phyloP scores from a whole-genome alignment of 2,329 filamentous ascomycete species.

The Aureobasidium sp. region DNA sequence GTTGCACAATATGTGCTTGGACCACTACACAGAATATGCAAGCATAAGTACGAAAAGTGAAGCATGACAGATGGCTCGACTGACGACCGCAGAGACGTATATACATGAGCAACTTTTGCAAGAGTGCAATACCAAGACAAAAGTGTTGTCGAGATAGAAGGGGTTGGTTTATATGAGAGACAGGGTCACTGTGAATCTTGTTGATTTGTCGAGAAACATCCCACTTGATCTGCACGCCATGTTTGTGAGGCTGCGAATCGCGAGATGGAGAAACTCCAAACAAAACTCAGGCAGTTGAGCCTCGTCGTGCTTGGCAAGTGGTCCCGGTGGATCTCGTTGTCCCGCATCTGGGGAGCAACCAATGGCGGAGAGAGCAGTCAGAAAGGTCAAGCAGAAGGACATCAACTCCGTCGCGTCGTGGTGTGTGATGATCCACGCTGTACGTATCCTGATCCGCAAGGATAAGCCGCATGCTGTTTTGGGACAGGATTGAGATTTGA shows the following conservation, averaged over 20 bases:
- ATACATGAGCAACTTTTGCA: too few relatives aligned
- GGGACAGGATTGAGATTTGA: not conserved
- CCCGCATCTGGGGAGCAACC: not conserved
- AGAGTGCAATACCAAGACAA: not conserved
- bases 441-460: not conserved
- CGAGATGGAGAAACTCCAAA: too few relatives aligned
- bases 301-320: not conserved
- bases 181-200: not conserved
- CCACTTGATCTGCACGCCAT: not conserved
- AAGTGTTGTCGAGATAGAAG: not conserved
- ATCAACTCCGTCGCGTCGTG: not conserved
- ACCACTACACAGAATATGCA: too few relatives aligned
- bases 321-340: not conserved
- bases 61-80: too few relatives aligned
- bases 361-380: not conserved
- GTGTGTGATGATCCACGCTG: not conserved
- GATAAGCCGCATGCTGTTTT: not conserved
- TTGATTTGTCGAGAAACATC: not conserved
- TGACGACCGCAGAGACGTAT: too few relatives aligned
- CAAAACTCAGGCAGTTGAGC: not conserved
- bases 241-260: not conserved
- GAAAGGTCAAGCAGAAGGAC: not conserved
- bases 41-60: too few relatives aligned
- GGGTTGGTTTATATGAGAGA: not conserved
- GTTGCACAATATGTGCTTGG: too few relatives aligned